Evolutionary conservation across 225 moss, liverwort and hornwort genomes (phyloP).

Genomic region (Lunularia cruciata): DNA sequence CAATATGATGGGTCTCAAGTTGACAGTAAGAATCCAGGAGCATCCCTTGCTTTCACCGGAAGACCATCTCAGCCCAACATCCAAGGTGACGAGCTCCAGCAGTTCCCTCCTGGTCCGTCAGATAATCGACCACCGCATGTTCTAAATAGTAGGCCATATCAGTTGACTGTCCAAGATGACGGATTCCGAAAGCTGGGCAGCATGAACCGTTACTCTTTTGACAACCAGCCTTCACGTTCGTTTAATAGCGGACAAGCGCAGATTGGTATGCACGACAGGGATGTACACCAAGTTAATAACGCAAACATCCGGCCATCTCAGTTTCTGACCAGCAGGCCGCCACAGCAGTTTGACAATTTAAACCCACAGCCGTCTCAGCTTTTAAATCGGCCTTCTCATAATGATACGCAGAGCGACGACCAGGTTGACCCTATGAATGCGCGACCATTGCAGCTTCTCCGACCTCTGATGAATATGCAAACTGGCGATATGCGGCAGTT

Average conservation of each 20-base stretch:
- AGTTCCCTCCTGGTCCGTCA: not conserved
- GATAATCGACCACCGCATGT: not conserved
- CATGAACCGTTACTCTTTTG: not conserved
- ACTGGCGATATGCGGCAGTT: not conserved
- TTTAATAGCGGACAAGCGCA: not conserved
- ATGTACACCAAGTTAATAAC: not conserved
- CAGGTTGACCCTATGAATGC: not conserved
- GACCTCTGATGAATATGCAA: not conserved
- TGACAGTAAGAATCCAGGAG: too few relatives aligned
- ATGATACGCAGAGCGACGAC: too few relatives aligned
- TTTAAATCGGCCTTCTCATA: too few relatives aligned
- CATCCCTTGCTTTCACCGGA: too few relatives aligned
- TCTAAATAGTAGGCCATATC: not conserved
- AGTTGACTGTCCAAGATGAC: not conserved
- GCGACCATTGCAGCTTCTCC: not conserved
- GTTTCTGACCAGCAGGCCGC: too few relatives aligned
- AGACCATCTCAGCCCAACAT: not conserved
- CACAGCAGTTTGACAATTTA: conserved; percentile 1
- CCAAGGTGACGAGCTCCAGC: not conserved
- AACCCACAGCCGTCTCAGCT: too few relatives aligned
- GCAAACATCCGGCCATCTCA: not conserved
- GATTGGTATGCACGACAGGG: not conserved
- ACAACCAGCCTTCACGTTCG: not conserved
- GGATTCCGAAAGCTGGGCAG: not conserved
- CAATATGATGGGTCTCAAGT: too few relatives aligned